Conservation (phyloP, 495 filamentous ascomycete genomes). For the Lasiosphaeriaceae sp. region DNA sequence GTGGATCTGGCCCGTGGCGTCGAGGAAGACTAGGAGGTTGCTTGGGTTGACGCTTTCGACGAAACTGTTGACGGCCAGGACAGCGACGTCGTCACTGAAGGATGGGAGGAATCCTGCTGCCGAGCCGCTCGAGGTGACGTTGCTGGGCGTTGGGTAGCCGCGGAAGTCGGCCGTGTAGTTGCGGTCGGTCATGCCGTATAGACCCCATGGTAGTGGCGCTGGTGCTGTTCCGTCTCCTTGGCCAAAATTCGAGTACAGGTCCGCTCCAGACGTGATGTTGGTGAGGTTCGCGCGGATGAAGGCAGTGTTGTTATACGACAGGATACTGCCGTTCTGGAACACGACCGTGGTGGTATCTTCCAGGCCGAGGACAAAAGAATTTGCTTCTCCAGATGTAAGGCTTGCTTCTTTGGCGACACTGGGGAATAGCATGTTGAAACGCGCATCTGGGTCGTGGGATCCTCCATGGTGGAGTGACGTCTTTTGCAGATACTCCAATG, state of each 20-base stretch:
- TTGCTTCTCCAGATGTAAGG: background rate
- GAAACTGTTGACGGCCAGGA: conserved; percentile 15
- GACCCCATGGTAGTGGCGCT: background rate
- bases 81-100: background rate
- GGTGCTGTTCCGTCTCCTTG: background rate
- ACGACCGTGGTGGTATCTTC: conserved; percentile 13
- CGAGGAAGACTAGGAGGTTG: background rate
- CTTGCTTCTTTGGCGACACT: conserved; percentile 5
- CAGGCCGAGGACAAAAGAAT: background rate
- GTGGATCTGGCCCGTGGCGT: background rate
- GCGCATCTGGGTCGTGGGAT: conserved; percentile 32
- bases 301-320: conserved; percentile 7
- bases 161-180: conserved; percentile 4
- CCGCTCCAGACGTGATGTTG: conserved; percentile 10
- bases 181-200: background rate
- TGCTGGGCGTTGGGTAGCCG: conserved; percentile 10
- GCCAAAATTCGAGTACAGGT: conserved; percentile 11
- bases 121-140: background rate
- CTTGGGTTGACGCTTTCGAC: background rate
- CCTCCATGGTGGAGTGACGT: background rate
- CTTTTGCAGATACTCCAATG: conserved; percentile 8
- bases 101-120: conserved; percentile 3
- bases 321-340: conserved; percentile 14
- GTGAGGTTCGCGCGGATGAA: conserved; percentile 16
- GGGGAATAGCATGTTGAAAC: conserved; percentile 22